Evolutionary conservation across 2,329 filamentous ascomycete species (phyloP).

Genomic region (Xylariaceae sp.): DNA sequence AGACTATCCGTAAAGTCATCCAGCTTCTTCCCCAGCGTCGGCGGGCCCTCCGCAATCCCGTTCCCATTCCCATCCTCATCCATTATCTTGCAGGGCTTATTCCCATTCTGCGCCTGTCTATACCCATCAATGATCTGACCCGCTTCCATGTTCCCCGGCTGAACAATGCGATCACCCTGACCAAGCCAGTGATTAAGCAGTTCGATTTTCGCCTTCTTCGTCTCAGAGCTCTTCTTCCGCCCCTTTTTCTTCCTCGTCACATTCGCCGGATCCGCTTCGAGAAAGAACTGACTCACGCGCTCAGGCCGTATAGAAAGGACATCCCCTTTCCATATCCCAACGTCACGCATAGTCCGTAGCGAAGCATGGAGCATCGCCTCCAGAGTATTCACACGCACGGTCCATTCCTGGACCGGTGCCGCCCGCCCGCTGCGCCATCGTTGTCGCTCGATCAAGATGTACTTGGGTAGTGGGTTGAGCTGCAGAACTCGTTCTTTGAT

Average conservation of each 20-base stretch:
- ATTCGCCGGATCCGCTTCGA: neutral
- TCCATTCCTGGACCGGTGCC: constrained; percentile 72
- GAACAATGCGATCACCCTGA: constrained; percentile 20
- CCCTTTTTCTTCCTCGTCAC: constrained; percentile 8
- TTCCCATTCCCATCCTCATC: constrained; percentile 1
- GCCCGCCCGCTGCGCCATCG: constrained; percentile 59
- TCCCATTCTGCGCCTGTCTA: neutral
- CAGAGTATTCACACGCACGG: constrained; percentile 72
- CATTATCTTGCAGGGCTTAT: neutral
- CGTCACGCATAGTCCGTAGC: constrained; percentile 49
- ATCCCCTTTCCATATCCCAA: constrained; percentile 39
- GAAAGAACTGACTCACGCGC: constrained; percentile 26
- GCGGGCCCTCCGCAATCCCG: constrained; percentile 24
- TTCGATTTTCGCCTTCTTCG: constrained; percentile 59
- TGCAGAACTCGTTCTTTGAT: constrained; percentile 37
- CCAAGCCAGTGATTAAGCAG: constrained; percentile 53
- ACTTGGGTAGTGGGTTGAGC: constrained; percentile 59
- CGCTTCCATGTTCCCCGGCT: constrained; percentile 11
- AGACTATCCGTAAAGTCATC: constrained; percentile 80
- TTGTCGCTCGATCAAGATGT: constrained; percentile 63
- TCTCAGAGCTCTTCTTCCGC: constrained; percentile 32
- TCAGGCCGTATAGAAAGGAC: constrained; percentile 40
- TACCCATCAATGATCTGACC: constrained; percentile 17
- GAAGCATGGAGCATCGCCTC: constrained; percentile 76
- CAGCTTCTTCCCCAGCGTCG: constrained; percentile 47